phyloP scores from a whole-genome alignment of 1,139 yeast genomes.

The Sugiyamaella pinicola region DNA sequence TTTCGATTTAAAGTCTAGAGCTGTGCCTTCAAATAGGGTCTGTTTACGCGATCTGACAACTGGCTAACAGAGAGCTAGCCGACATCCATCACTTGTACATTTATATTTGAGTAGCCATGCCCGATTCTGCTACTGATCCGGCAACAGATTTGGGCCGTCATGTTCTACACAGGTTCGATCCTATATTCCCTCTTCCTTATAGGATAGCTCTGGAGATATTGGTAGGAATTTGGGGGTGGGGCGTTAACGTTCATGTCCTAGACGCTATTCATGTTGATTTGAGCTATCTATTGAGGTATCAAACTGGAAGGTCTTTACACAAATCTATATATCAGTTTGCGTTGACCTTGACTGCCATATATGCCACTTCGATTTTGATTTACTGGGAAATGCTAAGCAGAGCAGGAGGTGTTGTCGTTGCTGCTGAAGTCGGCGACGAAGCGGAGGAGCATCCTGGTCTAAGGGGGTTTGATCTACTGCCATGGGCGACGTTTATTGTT shows the following conservation, averaged over 20 bases:
- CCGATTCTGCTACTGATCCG: neutral
- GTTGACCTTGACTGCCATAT: constrained; percentile 28
- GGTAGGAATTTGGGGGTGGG: constrained; percentile 56
- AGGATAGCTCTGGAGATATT: constrained; percentile 49
- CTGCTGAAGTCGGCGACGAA: constrained; percentile 20
- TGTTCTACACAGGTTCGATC: constrained; percentile 39
- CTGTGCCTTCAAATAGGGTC: too few relatives aligned
- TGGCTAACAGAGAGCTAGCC: too few relatives aligned
- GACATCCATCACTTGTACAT: neutral
- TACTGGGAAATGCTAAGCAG: constrained; percentile 30
- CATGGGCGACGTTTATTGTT: constrained; percentile 41
- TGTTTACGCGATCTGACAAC: too few relatives aligned
- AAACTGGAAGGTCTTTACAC: constrained; percentile 32
- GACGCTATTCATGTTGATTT: constrained; percentile 46
- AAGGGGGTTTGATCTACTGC: constrained; percentile 37
- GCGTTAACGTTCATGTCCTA: constrained; percentile 46
- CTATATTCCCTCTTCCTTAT: constrained; percentile 52
- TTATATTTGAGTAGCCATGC: neutral
- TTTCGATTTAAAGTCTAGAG: too few relatives aligned
- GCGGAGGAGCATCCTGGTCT: constrained; percentile 19
- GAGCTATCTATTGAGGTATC: constrained; percentile 44
- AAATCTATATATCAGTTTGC: constrained; percentile 35
- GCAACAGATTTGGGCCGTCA: neutral
- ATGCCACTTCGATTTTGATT: constrained; percentile 35
- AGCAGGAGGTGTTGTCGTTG: constrained; percentile 25